Evolutionary conservation across 352 stramenopile species (phyloP).

Genomic region (Pythium oligandrum): DNA sequence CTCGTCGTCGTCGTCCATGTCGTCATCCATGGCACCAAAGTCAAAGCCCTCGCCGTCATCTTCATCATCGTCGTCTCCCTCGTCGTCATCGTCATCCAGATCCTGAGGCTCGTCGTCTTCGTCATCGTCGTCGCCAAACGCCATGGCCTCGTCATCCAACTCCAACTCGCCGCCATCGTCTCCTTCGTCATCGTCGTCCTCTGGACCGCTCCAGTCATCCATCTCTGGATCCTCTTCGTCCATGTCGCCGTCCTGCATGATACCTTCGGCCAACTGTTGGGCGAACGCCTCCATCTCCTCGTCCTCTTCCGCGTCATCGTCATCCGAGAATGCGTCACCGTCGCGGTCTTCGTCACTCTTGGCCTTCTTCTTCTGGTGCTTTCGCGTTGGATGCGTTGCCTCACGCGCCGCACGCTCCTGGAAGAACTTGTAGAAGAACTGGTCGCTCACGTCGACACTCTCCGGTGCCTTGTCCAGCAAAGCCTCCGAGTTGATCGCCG

Average conservation of each 20-base stretch:
- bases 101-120: constrained; percentile 23
- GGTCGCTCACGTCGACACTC: constrained; percentile 72
- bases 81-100: constrained; percentile 14
- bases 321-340: constrained; percentile 55
- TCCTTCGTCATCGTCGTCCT: constrained; percentile 37
- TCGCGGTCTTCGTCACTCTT: constrained; percentile 31
- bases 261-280: constrained; percentile 80
- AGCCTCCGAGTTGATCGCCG: constrained; percentile 60
- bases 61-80: constrained; percentile 28
- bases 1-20: constrained; percentile 29
- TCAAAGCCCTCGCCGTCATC: constrained; percentile 14
- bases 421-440: constrained; percentile 95
- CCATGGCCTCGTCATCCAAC: constrained; percentile 11
- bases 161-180: constrained; percentile 39
- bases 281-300: constrained; percentile 86
- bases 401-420: constrained; percentile 70
- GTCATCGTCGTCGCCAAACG: constrained; percentile 43
- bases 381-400: constrained; percentile 23
- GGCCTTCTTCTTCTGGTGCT: constrained; percentile 32
- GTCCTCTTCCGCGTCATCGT: constrained; percentile 67
- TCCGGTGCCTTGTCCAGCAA: constrained; percentile 59
- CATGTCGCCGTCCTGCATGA: constrained; percentile 82
- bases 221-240: constrained; percentile 79
- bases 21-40: constrained; percentile 19
- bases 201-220: constrained; percentile 52